Evolutionary conservation across 257 asterid species (phyloP), one percentile per base, ranked within the genome.

Genomic region (Forsythia suspensa): DNA sequence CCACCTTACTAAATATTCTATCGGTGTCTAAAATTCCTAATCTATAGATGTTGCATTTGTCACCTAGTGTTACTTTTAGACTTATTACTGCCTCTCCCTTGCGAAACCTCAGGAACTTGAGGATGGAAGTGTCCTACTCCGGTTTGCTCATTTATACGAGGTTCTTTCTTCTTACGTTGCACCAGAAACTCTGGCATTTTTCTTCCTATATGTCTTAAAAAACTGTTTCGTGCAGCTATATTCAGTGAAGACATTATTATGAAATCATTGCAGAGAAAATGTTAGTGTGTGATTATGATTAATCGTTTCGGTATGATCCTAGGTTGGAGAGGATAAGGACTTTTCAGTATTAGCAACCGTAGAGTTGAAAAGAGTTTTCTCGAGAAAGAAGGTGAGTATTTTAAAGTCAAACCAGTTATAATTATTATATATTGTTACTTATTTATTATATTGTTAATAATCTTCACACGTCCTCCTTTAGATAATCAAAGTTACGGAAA

Each of bases 131-230:
- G 93, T 89, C 59, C 91, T 96, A 70, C 87, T 96, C 41, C 98
- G 99, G 0, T 83, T 96, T 87, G 98, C 98, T 29, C 99, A 96
- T 87, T 73, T 96, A 88, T 96, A 90, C 65, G 99, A 96, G 99
- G 98, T 95, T 86, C 66, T 70, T 40, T 76, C 48, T 71, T 76
- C 82, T 59, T 71, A 46, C 43, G 59, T 69, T 66, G n/a, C 80
- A 13, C 76, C 73, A 48, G 18, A 65, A 75, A 41, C 42, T 8
- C 41, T 18, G 4, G 40, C 16, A 20, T 38, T 16, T 13, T 70
- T 55, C 51, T 63, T 43, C 79, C 18, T 20, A 37, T 57, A 20
- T 40, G n/a, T 24, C 3, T 72, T 11, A 11, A 43, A n/a, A 70
- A 8, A 8, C 37, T 44, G 36, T 20, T n/a, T 63, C 12, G 52